Conservation (phyloP, 208 protist species). For the Wallacemonas sp. region DNA sequence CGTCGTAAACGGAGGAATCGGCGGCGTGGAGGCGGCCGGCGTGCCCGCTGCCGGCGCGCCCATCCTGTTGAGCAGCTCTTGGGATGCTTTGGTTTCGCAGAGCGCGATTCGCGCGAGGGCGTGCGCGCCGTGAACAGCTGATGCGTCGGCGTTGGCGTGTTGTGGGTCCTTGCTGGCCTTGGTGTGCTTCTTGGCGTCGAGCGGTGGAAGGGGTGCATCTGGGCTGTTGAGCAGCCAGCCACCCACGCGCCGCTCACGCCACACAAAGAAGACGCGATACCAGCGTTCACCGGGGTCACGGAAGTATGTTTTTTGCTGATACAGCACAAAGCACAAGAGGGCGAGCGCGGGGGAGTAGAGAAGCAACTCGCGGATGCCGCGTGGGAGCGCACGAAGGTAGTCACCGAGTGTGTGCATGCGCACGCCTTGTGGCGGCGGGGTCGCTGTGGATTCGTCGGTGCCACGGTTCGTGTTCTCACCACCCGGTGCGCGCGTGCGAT, state of each 20-base stretch:
- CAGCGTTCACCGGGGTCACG: slow-evolving; percentile 35
- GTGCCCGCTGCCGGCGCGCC: slow-evolving; percentile 11
- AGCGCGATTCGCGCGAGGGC: background rate
- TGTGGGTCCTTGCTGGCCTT: background rate
- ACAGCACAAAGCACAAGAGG: slow-evolving; percentile 38
- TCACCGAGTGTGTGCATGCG: slow-evolving; percentile 34
- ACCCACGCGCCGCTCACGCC: slow-evolving; percentile 13
- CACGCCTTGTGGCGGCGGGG: background rate
- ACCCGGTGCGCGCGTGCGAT: too few species aligned
- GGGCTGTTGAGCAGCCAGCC: slow-evolving; percentile 2
- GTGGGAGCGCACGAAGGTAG: slow-evolving; percentile 52
- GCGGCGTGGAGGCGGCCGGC: slow-evolving; percentile 15
- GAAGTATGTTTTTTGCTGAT: slow-evolving; percentile 58
- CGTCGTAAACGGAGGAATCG: slow-evolving; percentile 33
- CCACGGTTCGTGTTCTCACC: too few species aligned
- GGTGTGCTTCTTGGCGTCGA: background rate
- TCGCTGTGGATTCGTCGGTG: too few species aligned
- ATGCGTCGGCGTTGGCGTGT: background rate
- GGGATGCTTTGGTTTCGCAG: background rate
- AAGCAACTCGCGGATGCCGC: slow-evolving; percentile 44
- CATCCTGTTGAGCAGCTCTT: background rate
- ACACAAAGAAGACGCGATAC: slow-evolving; percentile 19
- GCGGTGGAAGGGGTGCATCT: background rate
- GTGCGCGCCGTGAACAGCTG: too few species aligned
- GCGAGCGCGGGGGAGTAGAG: slow-evolving; percentile 58